Percentiles rank a stretch among this genome's conserved stretches.
Evolutionary conservation across 129 eudicot genomes (phyloP).

Genomic region (Daucus carota): DH1_v3.0 NC_030381.2:34817501-34818000

Average conservation of each 20-base stretch:
- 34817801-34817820: conserved; percentile 76
- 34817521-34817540: conserved; percentile 57
- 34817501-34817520: conserved; percentile 92
- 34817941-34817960: conserved; percentile 67
- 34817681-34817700: conserved; percentile 64
- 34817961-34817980: conserved; percentile 51
- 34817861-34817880: conserved; percentile 93
- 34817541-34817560: conserved; percentile 43
- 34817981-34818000: conserved; percentile 92
- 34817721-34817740: conserved; percentile 46
- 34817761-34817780: conserved; percentile 96
- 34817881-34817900: conserved; percentile 50
- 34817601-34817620: conserved; percentile 65
- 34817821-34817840: conserved; percentile 41
- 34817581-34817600: conserved; percentile 52
- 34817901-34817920: conserved; percentile 91
- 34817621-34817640: conserved; percentile 79
- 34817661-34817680: conserved; percentile 59
- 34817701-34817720: conserved; percentile 36
- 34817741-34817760: conserved; percentile 76
- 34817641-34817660: conserved; percentile 62
- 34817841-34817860: conserved; percentile 95
- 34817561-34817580: conserved; percentile 41
- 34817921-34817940: conserved; percentile 46
- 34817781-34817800: conserved; percentile 83